These are phyloP conservation scores for Microcera coccophila DNA, from an alignment of 2,329 filamentous ascomycete species.

Conservation along the genomic window DNA sequence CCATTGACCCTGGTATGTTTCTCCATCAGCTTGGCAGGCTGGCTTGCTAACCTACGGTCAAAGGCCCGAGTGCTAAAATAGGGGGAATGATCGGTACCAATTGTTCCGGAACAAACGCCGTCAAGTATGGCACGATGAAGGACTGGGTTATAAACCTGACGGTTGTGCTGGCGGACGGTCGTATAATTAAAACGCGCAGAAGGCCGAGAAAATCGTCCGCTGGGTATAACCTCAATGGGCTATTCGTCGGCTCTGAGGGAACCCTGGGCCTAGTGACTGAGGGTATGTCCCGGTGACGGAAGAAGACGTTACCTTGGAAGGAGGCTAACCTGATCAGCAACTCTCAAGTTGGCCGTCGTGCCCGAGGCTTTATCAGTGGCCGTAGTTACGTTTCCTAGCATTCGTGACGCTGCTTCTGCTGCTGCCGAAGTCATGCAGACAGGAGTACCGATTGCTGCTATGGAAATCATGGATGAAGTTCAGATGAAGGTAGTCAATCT, in stretches of 20 bases:
- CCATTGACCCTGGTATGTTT: conserved; percentile 72
- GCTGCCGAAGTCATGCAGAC: conserved; percentile 73
- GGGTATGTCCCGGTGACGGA: conserved; percentile 31
- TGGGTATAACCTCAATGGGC: conserved; percentile 75
- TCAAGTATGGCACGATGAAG: conserved; percentile 81
- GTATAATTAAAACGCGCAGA: conserved; percentile 71
- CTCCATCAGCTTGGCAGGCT: no score
- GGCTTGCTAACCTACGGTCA: conserved; percentile 3
- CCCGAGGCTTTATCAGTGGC: conserved; percentile 74
- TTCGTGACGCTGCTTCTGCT: conserved; percentile 70
- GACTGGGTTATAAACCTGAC: conserved; percentile 84
- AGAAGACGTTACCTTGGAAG: not conserved
- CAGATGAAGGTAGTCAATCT: conserved; percentile 82
- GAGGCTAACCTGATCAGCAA: conserved; percentile 43
- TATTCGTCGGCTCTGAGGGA: conserved; percentile 80
- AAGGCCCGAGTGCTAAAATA: conserved; percentile 65
- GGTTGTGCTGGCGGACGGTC: conserved; percentile 74
- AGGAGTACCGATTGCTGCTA: conserved; percentile 68
- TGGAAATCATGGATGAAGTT: conserved; percentile 87
- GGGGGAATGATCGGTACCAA: conserved; percentile 82
- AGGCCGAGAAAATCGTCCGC: conserved; percentile 78
- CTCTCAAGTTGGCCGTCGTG: conserved; percentile 72
- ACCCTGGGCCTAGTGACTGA: conserved; percentile 79
- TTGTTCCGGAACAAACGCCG: conserved; percentile 73
- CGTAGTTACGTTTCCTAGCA: conserved; percentile 73